A percentile compares a stretch with the other conserved stretches of the same genome.
These are phyloP conservation scores for Pythium aristosporum DNA, from an alignment of 352 stramenopile species.

Conservation along the genomic window DNA sequence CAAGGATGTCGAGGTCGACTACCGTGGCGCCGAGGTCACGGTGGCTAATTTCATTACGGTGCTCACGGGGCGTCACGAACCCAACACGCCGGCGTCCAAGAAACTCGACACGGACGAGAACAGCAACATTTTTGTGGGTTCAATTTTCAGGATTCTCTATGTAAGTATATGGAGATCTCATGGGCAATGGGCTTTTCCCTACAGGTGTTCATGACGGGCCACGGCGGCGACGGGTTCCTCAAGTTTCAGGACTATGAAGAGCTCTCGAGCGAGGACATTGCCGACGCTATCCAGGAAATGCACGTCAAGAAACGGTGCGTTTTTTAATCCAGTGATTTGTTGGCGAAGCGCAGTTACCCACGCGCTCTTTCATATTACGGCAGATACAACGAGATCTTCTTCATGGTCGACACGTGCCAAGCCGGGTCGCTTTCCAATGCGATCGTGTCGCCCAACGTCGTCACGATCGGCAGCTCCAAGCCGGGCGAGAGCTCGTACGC, in stretches of 20 bases:
- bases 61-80: constrained; percentile 87
- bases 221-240: constrained; percentile 97
- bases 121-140: constrained; percentile 78
- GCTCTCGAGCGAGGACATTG: constrained; percentile 93
- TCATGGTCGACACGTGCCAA: constrained; percentile 98
- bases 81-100: constrained; percentile 87
- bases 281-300: constrained; percentile 93
- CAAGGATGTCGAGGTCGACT: constrained; percentile 94
- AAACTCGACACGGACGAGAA: constrained; percentile 88
- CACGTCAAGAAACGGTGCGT: constrained; percentile 85
- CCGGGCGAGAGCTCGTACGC: constrained; percentile 95
- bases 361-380: not conserved
- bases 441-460: constrained; percentile 88
- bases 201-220: constrained; percentile 91
- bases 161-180: not conserved
- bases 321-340: not conserved
- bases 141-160: not conserved
- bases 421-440: constrained; percentile 91
- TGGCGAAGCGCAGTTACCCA: not conserved
- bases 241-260: constrained; percentile 99
- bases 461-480: constrained; percentile 91
- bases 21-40: constrained; percentile 94
- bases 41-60: constrained; percentile 97
- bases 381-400: constrained; percentile 95
- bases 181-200: not conserved